These are phyloP conservation scores for Avena insularis DNA, from an alignment of 176 grass and related monocot genomes.

Conservation along the genomic window DNA sequence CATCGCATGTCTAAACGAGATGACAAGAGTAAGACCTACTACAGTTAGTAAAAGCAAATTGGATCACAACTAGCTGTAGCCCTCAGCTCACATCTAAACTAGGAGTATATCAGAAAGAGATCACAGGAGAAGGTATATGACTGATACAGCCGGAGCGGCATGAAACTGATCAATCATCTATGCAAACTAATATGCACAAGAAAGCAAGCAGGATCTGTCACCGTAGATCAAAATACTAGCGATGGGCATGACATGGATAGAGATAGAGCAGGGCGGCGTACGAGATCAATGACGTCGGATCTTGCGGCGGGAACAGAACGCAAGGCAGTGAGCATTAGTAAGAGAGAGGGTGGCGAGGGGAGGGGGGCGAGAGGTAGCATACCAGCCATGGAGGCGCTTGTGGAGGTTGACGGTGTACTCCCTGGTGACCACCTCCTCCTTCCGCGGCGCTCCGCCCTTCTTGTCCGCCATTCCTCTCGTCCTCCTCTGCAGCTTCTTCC, in stretches of 20 bases:
- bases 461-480: conserved; percentile 62
- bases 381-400: conserved; percentile 95
- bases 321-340: not conserved
- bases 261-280: not conserved
- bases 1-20: no score
- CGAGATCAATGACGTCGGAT: not conserved
- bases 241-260: not conserved
- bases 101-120: not conserved
- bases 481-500: conserved; percentile 19
- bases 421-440: conserved; percentile 81
- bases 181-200: not conserved
- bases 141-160: not conserved
- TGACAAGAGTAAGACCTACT: no score
- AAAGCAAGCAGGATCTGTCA: not conserved
- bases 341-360: not conserved
- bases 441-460: conserved; percentile 63
- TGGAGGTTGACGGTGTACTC: conserved; percentile 94
- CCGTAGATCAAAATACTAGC: not conserved
- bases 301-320: not conserved
- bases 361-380: conserved; percentile 41
- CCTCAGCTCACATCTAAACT: not conserved
- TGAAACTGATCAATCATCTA: not conserved
- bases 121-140: not conserved
- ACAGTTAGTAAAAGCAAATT: not conserved
- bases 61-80: not conserved